Conservation (phyloP, 495 filamentous ascomycete species). For the Cercophora newfieldiana region DNA sequence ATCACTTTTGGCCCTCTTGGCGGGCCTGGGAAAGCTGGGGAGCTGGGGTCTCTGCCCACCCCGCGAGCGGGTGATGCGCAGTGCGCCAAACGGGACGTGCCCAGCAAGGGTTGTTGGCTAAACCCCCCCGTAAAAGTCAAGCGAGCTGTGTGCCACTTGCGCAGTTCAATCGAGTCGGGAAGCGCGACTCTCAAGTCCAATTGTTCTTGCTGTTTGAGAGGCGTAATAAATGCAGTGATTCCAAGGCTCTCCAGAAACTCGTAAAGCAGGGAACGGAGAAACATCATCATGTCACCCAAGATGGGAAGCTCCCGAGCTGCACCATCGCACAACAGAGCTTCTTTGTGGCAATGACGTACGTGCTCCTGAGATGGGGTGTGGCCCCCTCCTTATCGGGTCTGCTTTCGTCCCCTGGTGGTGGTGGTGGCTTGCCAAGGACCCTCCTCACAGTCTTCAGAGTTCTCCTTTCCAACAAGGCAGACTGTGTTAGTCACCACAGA, state of each 20-base stretch:
- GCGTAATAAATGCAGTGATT: not conserved
- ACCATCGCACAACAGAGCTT: not conserved
- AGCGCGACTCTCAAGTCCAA: not conserved
- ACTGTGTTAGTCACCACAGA: not conserved
- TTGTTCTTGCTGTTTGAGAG: not conserved
- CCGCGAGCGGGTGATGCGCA: not conserved
- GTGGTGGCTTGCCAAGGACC: not conserved
- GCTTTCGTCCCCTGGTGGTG: not conserved
- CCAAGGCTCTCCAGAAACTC: not conserved
- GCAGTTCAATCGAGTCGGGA: not conserved
- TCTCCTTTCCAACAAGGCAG: not conserved
- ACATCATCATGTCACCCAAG: not conserved
- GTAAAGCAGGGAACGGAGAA: not conserved
- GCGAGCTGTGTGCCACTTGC: not conserved
- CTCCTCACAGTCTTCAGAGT: not conserved
- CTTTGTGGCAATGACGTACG: not conserved
- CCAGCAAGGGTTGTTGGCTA: not conserved
- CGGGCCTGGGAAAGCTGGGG: not conserved
- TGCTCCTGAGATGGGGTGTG: not conserved
- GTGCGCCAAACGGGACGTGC: not conserved
- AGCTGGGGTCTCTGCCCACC: not conserved
- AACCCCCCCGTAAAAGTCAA: not conserved
- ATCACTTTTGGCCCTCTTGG: constrained; percentile 14
- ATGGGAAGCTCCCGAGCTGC: not conserved
- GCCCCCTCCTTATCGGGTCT: not conserved